Evolutionary conservation across 257 asterid species (phyloP), one percentile per base, ranked within the genome.

Genomic region (Solanum ossicruentum): DNA sequence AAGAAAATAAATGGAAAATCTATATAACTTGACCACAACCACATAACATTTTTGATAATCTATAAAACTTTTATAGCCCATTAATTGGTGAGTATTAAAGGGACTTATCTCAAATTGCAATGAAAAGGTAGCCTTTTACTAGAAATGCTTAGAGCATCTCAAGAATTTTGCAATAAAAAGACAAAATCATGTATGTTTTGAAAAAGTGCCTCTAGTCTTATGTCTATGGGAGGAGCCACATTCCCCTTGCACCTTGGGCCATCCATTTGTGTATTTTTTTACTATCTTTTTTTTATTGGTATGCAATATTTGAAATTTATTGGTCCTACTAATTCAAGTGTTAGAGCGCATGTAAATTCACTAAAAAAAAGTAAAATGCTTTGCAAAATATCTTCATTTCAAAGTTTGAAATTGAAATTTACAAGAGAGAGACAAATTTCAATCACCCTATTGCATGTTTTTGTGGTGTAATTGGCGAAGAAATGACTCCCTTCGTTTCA

Each of bases 121-220:
- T 85, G 82, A 57, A 88, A 86, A 49, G 77, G 72, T 61, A 36
- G 80, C 80, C 43, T 79, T 87, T 87, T 88, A 86, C 83, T 36
- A 86, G 82, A 85, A 87, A 82, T 85, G 88, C 49, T 41, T 12
- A 79, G 77, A 55, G 83, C 84, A 80, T 81, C 77, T 84, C 78
- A 51, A 86, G 84, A 79, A 80, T 88, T 86, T 86, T 82, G 88
- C 86, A 85, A 89, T 88, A 88, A 85, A 90, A 83, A 81, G 84
- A 51, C 52, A 86, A 82, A 84, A 86, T 84, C 85, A 60, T 84
- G 81, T 51, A 69, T 83, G 77, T 58, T 82, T 73, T 88, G 84
- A 82, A 82, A 82, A 82, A 84, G 72, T 56, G 58, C 61, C 63
- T 75, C 67, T 54, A n/a, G n/a, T 71, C 75, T 43, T 56, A 39